These are phyloP conservation scores for Colletotrichum sp. DNA, from an alignment of 2,329 filamentous ascomycete species.

Conservation along the genomic window DNA sequence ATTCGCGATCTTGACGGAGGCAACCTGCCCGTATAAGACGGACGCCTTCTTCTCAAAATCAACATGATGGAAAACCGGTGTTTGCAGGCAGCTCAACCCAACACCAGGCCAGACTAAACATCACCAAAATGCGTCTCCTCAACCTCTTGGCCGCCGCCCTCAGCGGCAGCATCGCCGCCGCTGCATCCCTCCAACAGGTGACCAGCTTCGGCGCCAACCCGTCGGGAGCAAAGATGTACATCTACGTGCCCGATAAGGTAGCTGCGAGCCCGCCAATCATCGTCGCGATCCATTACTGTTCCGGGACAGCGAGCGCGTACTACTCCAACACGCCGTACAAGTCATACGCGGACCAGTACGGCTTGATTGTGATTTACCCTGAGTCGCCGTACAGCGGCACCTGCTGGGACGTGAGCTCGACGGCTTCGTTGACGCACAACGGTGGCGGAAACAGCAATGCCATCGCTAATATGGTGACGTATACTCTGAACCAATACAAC, in stretches of 20 bases:
- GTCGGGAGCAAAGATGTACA: constrained; percentile 28
- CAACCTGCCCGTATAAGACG: background rate
- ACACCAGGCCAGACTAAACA: background rate
- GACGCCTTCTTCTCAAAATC: background rate
- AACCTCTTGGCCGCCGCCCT: background rate
- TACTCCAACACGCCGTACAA: constrained; percentile 55
- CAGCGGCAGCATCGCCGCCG: constrained; percentile 23
- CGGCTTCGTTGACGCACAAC: constrained; percentile 55
- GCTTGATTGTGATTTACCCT: constrained; percentile 60
- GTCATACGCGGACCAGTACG: constrained; percentile 41
- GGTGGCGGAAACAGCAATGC: constrained; percentile 61
- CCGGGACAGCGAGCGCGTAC: constrained; percentile 52
- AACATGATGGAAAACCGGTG: background rate
- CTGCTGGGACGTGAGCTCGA: constrained; percentile 65
- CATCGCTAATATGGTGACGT: constrained; percentile 65
- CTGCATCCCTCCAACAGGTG: constrained; percentile 38
- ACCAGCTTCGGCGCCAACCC: constrained; percentile 41
- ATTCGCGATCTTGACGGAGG: background rate
- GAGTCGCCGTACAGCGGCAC: constrained; percentile 52
- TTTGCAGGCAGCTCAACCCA: background rate
- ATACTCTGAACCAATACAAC: constrained; percentile 55
- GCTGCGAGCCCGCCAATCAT: constrained; percentile 47
- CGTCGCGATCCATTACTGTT: constrained; percentile 61
- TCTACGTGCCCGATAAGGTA: constrained; percentile 32
- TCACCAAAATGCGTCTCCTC: background rate